A percentile compares a stretch with the other conserved stretches of the same genome.
These are phyloP conservation scores for Wickerhamomyces tratensis DNA, from an alignment of 805 yeast species.

Conservation along the genomic window DNA sequence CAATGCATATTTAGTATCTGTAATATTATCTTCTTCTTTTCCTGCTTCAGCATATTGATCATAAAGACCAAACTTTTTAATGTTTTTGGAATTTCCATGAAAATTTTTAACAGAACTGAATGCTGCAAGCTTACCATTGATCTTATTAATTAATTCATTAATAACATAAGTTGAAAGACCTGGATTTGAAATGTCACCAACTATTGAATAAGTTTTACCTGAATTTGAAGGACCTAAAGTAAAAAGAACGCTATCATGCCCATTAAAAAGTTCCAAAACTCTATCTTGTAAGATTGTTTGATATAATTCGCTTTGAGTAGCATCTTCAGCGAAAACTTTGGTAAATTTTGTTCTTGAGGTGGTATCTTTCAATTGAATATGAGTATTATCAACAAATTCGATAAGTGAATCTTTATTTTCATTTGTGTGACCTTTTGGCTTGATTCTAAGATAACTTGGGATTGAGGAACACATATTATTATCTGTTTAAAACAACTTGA, in stretches of 20 bases:
- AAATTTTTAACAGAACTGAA: conserved; percentile 8
- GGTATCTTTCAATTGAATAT: conserved; percentile 18
- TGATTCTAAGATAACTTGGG: conserved; percentile 29
- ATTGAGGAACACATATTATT: conserved; percentile 5
- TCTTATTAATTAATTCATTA: conserved; percentile 23
- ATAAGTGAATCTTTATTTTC: conserved; percentile 8
- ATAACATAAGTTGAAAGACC: conserved; percentile 27
- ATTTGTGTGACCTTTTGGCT: conserved; percentile 19
- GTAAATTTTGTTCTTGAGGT: conserved; percentile 20
- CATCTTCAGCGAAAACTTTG: conserved; percentile 21
- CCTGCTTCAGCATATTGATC: conserved; percentile 7
- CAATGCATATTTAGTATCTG: conserved; percentile 24
- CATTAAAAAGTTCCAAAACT: conserved; percentile 14
- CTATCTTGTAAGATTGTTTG: conserved; percentile 14
- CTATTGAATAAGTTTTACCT: conserved; percentile 34
- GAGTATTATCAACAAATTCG: conserved; percentile 12
- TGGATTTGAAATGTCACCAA: conserved; percentile 25
- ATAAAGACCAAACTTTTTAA: neutral
- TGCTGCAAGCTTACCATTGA: conserved; percentile 12
- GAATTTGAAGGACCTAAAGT: conserved; percentile 46
- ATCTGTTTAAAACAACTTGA: no score
- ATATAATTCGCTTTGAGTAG: conserved; percentile 27
- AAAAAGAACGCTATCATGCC: conserved; percentile 33
- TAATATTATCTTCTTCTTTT: conserved; percentile 7
- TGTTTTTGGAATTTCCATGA: conserved; percentile 8